phyloP scores from a whole-genome alignment of 2,329 filamentous ascomycete species.

The Scedosporium boydii region DNA sequence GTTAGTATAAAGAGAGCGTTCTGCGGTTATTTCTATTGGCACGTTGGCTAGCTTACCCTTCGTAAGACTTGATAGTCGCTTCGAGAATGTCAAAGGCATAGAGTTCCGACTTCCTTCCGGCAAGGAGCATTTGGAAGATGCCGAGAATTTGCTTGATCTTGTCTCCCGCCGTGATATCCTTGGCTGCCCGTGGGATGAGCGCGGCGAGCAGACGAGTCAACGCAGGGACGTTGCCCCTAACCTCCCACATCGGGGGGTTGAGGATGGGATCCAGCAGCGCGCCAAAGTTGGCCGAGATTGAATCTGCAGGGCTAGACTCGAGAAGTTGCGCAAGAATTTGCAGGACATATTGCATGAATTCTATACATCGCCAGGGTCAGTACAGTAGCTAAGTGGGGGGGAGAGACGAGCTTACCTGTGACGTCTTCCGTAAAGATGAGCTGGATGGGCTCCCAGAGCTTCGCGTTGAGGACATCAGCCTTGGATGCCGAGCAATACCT shows the following conservation, averaged over 20 bases:
- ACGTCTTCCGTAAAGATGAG: slow-evolving; percentile 73
- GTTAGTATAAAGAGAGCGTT: slow-evolving; percentile 15
- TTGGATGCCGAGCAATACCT: slow-evolving; percentile 54
- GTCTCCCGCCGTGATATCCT: slow-evolving; percentile 65
- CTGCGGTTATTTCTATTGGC: neutral
- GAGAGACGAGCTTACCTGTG: slow-evolving; percentile 43
- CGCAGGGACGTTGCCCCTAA: slow-evolving; percentile 84
- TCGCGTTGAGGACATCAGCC: slow-evolving; percentile 65
- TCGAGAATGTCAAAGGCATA: slow-evolving; percentile 89
- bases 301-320: slow-evolving; percentile 72
- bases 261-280: slow-evolving; percentile 70
- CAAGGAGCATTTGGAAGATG: slow-evolving; percentile 86
- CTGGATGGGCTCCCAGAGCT: slow-evolving; percentile 76
- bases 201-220: slow-evolving; percentile 76
- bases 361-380: slow-evolving; percentile 21
- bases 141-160: slow-evolving; percentile 84
- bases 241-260: slow-evolving; percentile 79
- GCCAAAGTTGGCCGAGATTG: slow-evolving; percentile 73
- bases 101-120: slow-evolving; percentile 72
- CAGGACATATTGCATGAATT: slow-evolving; percentile 95
- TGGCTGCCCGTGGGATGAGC: slow-evolving; percentile 68
- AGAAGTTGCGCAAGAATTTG: slow-evolving; percentile 87
- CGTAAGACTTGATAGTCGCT: slow-evolving; percentile 62
- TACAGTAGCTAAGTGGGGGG: neutral
- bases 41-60: slow-evolving; percentile 44